Conservation (phyloP, 164 flowering plant genomes). For the Berberis thunbergii region DNA sequence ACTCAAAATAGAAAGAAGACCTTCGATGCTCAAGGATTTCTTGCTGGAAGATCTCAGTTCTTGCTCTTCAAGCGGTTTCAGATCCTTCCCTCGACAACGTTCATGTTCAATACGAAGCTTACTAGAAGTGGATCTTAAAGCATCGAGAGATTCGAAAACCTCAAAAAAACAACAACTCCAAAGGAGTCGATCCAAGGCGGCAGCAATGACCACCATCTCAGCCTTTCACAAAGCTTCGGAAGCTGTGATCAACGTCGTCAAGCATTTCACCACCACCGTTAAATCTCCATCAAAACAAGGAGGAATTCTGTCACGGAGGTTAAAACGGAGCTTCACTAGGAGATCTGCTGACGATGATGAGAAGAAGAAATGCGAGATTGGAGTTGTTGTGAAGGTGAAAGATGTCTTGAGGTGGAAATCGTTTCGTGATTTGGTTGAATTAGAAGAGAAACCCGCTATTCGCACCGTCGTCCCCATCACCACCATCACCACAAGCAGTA, state of each 20-base stretch:
- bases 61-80: conserved; percentile 62
- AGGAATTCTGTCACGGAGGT: conserved; percentile 33
- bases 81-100: conserved; percentile 43
- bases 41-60: conserved; percentile 56
- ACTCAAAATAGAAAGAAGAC: conserved; percentile 10
- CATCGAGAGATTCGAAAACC: not conserved
- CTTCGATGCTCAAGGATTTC: conserved; percentile 54
- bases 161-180: not conserved
- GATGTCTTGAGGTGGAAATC: conserved; percentile 47
- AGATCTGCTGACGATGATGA: conserved; percentile 4
- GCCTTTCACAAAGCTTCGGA: conserved; percentile 50
- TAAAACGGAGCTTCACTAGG: conserved; percentile 37
- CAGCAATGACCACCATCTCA: conserved; percentile 24
- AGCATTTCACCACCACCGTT: conserved; percentile 12
- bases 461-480: conserved; percentile 1
- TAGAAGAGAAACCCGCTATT: conserved; percentile 19
- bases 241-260: conserved; percentile 45
- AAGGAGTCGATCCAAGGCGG: conserved; percentile 14
- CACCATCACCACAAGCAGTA: conserved; percentile 16
- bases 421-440: conserved; percentile 25
- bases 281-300: conserved; percentile 18
- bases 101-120: conserved; percentile 43
- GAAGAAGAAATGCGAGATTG: conserved; percentile 4
- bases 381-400: conserved; percentile 14
- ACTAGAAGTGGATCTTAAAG: conserved; percentile 38